A percentile compares a stretch with the other conserved stretches of the same genome.
phyloP scores from a whole-genome alignment of 495 filamentous ascomycete species.

The Chaetomium cochliodes region DNA sequence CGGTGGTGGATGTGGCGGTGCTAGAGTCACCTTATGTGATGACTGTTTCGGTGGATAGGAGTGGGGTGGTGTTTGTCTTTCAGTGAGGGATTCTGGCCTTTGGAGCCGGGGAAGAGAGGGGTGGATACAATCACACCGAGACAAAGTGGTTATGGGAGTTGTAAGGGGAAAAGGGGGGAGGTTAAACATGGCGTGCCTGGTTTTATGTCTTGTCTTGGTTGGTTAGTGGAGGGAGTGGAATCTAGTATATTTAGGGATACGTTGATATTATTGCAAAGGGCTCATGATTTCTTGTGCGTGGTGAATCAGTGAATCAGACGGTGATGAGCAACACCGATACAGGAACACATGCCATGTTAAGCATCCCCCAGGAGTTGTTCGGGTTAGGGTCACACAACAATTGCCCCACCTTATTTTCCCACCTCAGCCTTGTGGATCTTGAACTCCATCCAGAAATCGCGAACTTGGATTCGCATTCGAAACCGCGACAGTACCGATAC shows the following conservation, averaged over 20 bases:
- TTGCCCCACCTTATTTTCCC: constrained; percentile 13
- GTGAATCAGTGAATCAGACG: neutral
- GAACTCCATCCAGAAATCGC: neutral
- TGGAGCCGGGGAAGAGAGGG: neutral
- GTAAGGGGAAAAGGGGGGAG: neutral
- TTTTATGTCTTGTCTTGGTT: neutral
- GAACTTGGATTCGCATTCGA: neutral
- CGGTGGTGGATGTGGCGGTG: constrained; percentile 81
- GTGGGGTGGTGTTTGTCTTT: constrained; percentile 90
- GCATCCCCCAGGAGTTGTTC: too few species aligned
- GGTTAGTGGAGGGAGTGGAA: neutral
- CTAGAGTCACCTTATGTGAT: constrained; percentile 89
- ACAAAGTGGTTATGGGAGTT: neutral
- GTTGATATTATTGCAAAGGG: neutral
- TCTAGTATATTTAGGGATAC: neutral
- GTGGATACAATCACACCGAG: too few species aligned
- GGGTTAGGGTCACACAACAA: constrained; percentile 18
- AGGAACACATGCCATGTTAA: neutral
- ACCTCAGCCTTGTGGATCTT: constrained; percentile 22
- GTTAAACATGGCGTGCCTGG: neutral
- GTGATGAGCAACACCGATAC: neutral
- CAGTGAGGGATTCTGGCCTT: constrained; percentile 32
- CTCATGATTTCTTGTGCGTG: neutral
- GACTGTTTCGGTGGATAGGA: constrained; percentile 85
- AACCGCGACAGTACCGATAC: neutral